Conservation (phyloP, 257 asterid species). For the Asclepias syriaca region DNA sequence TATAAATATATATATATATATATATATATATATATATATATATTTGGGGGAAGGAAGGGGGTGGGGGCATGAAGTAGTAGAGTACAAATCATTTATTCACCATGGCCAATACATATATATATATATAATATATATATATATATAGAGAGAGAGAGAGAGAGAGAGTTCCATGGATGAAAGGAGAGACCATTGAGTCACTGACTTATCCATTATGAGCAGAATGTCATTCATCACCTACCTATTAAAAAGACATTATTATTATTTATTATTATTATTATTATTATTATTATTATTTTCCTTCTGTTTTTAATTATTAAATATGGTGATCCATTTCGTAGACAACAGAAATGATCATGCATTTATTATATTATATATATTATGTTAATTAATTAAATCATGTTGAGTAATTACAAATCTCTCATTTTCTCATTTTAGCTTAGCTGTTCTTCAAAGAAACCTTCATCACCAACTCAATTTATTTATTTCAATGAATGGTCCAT, state of each 20-base stretch:
- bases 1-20: too few species aligned
- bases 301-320: not conserved
- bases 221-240: slow-evolving; percentile 30
- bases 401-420: not conserved
- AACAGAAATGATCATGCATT: slow-evolving; percentile 1
- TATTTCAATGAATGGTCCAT: not conserved
- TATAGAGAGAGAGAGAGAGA: too few species aligned
- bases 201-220: slow-evolving; percentile 24
- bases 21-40: too few species aligned
- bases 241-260: slow-evolving; percentile 23
- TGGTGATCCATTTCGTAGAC: not conserved
- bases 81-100: not conserved
- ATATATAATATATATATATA: too few species aligned
- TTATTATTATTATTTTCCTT: too few species aligned
- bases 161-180: slow-evolving; percentile 8
- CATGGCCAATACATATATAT: not conserved
- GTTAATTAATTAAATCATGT: not conserved
- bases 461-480: slow-evolving; percentile 2
- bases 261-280: too few species aligned
- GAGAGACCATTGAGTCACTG: slow-evolving; percentile 15
- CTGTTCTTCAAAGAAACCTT: slow-evolving; percentile 6
- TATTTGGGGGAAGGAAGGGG: too few species aligned
- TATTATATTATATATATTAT: not conserved
- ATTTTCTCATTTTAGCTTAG: not conserved
- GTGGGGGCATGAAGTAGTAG: not conserved